phyloP scores from a whole-genome alignment of 2,329 filamentous ascomycete species.

The Camillea tinctor region DNA sequence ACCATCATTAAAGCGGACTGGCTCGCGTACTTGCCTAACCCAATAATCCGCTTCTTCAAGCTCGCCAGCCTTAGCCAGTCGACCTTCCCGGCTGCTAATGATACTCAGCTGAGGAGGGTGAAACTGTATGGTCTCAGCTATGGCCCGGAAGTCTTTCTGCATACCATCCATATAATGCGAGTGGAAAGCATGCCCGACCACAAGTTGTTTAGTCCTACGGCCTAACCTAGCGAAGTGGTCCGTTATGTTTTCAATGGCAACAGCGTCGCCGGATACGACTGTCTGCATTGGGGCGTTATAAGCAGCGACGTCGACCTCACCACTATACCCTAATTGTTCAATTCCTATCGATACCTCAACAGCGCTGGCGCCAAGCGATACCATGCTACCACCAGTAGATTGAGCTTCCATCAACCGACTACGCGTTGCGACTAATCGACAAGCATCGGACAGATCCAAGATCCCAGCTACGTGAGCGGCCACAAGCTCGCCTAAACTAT shows the following conservation, averaged over 20 bases:
- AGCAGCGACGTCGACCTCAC: constrained; percentile 22
- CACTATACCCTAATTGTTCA: constrained; percentile 11
- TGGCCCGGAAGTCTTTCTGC: constrained; percentile 22
- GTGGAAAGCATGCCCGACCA: constrained; percentile 28
- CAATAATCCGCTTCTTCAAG: constrained; percentile 30
- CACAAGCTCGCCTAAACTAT: constrained; percentile 32
- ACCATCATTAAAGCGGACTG: constrained; percentile 31
- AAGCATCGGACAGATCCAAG: constrained; percentile 32
- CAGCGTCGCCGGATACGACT: constrained; percentile 28
- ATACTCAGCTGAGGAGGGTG: constrained; percentile 18
- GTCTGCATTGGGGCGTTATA: constrained; percentile 29
- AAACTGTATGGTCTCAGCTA: constrained; percentile 23
- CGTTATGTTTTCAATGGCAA: constrained; percentile 16
- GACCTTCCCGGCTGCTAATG: constrained; percentile 26
- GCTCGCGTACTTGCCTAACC: constrained; percentile 26
- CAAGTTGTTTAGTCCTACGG: constrained; percentile 22
- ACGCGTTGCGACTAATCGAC: constrained; percentile 31
- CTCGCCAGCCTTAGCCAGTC: constrained; percentile 16
- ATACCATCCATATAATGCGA: constrained; percentile 27
- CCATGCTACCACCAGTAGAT: constrained; percentile 23
- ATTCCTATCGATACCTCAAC: constrained; percentile 23
- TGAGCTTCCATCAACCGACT: constrained; percentile 32
- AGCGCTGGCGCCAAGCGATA: constrained; percentile 26
- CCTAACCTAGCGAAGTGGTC: constrained; percentile 16
- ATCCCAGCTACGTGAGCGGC: constrained; percentile 34